A percentile compares a stretch with the other conserved stretches of the same genome.
Evolutionary conservation across 495 filamentous ascomycete genomes (phyloP).

Genomic region (Penicillium robsamsonii): DNA sequence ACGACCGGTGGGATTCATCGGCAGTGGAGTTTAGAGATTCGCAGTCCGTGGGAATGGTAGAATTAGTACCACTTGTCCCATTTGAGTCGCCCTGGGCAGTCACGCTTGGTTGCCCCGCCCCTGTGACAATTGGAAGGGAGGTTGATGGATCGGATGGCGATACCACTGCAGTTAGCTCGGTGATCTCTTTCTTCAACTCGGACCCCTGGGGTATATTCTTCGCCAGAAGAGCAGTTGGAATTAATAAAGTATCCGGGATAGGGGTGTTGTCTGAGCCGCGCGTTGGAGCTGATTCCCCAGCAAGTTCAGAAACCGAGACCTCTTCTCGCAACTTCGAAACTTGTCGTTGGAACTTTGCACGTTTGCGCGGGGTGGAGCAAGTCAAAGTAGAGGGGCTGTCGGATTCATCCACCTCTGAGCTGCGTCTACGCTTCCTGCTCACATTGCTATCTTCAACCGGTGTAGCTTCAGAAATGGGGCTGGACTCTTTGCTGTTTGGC

Average conservation of each 20-base stretch:
- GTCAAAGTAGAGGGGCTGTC: constrained; percentile 26
- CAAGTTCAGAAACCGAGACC: constrained; percentile 35
- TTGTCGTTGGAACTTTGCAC: constrained; percentile 38
- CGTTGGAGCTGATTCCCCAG: constrained; percentile 18
- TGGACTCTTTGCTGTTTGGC: constrained; percentile 36
- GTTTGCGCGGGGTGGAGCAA: constrained; percentile 37
- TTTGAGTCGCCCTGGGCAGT: constrained; percentile 2
- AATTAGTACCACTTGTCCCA: constrained; percentile 6
- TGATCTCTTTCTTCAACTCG: constrained; percentile 20
- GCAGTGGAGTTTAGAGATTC: constrained; percentile 34
- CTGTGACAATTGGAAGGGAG: constrained; percentile 5
- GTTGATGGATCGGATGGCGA: constrained; percentile 3
- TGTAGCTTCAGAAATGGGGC: constrained; percentile 32
- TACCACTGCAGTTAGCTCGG: constrained; percentile 10
- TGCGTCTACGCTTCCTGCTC: constrained; percentile 46
- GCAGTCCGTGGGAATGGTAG: constrained; percentile 20
- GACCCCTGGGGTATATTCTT: constrained; percentile 13
- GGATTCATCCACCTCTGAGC: constrained; percentile 33
- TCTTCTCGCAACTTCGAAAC: constrained; percentile 43
- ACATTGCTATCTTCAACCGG: constrained; percentile 14
- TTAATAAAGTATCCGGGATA: constrained; percentile 17
- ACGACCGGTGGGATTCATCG: constrained; percentile 40
- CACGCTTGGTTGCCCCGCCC: not conserved
- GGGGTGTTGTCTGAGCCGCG: constrained; percentile 14
- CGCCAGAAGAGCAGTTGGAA: constrained; percentile 1